phyloP scores from a whole-genome alignment of 2,329 filamentous ascomycete genomes.

The Pseudogymnoascus pannorum region DNA sequence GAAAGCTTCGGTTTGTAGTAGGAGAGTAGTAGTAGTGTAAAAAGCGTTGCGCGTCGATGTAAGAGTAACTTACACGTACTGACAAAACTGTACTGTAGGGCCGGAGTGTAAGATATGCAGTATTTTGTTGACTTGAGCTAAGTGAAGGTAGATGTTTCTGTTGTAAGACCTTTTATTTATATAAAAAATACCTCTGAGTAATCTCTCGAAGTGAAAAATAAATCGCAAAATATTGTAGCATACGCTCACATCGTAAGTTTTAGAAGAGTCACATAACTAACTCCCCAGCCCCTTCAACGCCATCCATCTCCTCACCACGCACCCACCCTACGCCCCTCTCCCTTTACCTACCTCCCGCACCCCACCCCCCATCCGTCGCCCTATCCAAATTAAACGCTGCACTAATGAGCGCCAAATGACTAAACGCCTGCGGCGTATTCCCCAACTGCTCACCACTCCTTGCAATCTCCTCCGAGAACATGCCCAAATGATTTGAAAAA shows the following conservation, averaged over 20 bases:
- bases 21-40: too few relatives aligned
- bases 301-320: background rate
- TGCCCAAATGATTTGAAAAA: slow-evolving; percentile 69
- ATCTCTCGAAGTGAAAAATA: too few relatives aligned
- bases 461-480: slow-evolving; percentile 75
- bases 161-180: too few relatives aligned
- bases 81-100: too few relatives aligned
- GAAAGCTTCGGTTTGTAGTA: too few relatives aligned
- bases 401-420: slow-evolving; percentile 66
- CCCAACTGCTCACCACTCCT: slow-evolving; percentile 69
- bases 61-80: too few relatives aligned
- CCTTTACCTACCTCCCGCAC: background rate
- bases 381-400: slow-evolving; percentile 70
- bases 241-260: background rate
- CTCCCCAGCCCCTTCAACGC: background rate
- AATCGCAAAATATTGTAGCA: too few relatives aligned
- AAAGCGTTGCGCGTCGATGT: too few relatives aligned
- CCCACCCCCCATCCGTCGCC: slow-evolving; percentile 25
- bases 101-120: too few relatives aligned
- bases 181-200: too few relatives aligned
- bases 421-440: slow-evolving; percentile 74
- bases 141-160: background rate
- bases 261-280: background rate
- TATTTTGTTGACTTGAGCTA: too few relatives aligned
- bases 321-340: too few relatives aligned